phyloP scores from a whole-genome alignment of 148 eudicot species.

The Polygonum maritimum region DNA sequence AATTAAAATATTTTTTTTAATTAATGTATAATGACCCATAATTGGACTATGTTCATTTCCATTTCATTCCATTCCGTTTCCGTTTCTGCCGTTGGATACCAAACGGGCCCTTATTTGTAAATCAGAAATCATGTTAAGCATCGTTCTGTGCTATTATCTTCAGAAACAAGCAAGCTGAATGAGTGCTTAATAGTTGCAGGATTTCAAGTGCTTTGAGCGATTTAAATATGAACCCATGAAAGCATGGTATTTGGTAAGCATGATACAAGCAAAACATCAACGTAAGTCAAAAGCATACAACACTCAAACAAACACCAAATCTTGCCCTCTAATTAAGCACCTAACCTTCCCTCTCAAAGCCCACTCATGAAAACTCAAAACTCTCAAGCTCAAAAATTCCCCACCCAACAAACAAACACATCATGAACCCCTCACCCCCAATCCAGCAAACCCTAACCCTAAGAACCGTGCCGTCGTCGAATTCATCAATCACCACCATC shows the following conservation, averaged over 20 bases:
- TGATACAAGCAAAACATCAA: not conserved
- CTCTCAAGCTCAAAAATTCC: not conserved
- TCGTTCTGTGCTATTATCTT: not conserved
- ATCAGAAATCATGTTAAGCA: not conserved
- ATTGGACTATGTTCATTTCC: too few relatives aligned
- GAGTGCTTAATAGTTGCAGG: not conserved
- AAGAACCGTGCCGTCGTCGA: not conserved
- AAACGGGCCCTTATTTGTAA: too few relatives aligned
- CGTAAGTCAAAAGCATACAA: constrained; percentile 5
- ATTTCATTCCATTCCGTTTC: too few relatives aligned
- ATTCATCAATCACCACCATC: not conserved
- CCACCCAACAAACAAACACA: not conserved
- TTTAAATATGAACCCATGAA: not conserved
- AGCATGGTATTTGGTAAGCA: not conserved
- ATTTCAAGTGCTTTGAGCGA: not conserved
- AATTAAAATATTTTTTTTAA: too few relatives aligned
- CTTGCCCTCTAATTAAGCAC: constrained; percentile 5
- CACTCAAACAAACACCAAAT: not conserved
- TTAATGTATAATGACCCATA: too few relatives aligned
- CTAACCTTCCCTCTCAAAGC: not conserved
- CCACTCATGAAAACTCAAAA: not conserved
- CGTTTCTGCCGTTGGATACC: too few relatives aligned
- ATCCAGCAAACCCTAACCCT: not conserved
- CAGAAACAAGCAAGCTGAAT: not conserved
- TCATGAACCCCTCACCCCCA: not conserved